Evolutionary conservation across 148 eudicot genomes (phyloP).

Genomic region (Camellia lanceoleosa): DNA sequence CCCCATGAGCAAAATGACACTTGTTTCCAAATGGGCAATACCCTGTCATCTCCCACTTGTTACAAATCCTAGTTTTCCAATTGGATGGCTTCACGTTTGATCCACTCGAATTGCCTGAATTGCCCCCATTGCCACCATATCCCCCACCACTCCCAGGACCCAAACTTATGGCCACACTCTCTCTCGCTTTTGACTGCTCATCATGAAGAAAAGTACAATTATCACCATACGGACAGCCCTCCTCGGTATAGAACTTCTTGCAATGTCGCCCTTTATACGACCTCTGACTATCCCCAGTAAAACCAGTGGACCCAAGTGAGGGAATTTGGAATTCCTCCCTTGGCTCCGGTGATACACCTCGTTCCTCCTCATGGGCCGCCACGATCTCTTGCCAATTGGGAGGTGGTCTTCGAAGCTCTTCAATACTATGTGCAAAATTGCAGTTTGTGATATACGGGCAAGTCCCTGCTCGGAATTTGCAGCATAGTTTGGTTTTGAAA

Average conservation of each 20-base stretch:
- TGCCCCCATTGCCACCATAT: conserved; percentile 19
- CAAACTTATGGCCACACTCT: conserved; percentile 65
- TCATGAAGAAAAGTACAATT: conserved; percentile 87
- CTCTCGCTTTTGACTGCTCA: conserved; percentile 82
- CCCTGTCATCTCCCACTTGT: conserved; percentile 58
- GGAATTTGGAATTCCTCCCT: conserved; percentile 93
- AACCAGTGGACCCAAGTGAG: conserved; percentile 46
- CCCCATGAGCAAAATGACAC: conserved; percentile 44
- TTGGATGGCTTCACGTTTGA: conserved; percentile 40
- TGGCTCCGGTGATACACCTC: conserved; percentile 29
- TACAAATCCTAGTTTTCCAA: conserved; percentile 56
- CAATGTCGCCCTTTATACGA: conserved; percentile 87
- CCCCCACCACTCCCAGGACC: conserved; percentile 52
- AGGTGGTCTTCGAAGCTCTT: conserved; percentile 89
- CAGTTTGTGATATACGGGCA: conserved; percentile 91
- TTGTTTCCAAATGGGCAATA: conserved; percentile 51
- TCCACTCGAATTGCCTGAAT: conserved; percentile 2
- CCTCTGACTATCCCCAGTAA: conserved; percentile 60
- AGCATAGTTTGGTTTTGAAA: conserved; percentile 83
- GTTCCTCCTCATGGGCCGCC: conserved; percentile 57
- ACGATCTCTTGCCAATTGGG: conserved; percentile 97
- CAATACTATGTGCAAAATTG: conserved; percentile 87
- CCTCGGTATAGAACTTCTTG: conserved; percentile 84
- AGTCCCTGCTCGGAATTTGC: conserved; percentile 87
- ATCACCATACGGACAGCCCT: conserved; percentile 94